Percentiles rank a stretch among this genome's conserved stretches.
phyloP scores from a whole-genome alignment of 345 rosid genomes.

The Aquilaria yunnanensis region DNA sequence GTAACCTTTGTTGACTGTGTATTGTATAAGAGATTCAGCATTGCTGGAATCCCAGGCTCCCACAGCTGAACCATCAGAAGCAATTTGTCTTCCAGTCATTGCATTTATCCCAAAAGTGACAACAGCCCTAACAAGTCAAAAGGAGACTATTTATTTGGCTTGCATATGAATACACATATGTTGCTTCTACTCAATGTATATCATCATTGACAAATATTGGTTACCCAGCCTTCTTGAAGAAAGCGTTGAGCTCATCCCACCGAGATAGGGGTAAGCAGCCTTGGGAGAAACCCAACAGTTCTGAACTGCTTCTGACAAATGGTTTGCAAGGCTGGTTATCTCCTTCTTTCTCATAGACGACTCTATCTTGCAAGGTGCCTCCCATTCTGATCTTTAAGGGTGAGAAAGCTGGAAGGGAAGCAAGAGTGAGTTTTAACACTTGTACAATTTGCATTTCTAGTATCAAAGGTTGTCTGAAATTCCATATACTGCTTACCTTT shows the following conservation, averaged over 20 bases:
- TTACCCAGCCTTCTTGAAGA: conserved; percentile 56
- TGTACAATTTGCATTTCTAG: too few species aligned
- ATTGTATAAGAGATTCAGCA: conserved; percentile 49
- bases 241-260: conserved; percentile 61
- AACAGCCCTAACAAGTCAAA: conserved; percentile 30
- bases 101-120: conserved; percentile 63
- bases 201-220: neutral
- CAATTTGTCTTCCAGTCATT: conserved; percentile 33
- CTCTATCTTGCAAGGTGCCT: conserved; percentile 62
- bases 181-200: neutral
- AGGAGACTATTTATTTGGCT: neutral
- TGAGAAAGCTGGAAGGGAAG: conserved; percentile 38
- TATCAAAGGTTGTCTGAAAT: too few species aligned
- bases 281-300: conserved; percentile 47
- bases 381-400: conserved; percentile 68
- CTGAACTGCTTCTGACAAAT: conserved; percentile 29
- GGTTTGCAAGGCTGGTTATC: conserved; percentile 29
- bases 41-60: conserved; percentile 59
- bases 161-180: neutral
- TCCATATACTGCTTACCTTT: conserved; percentile 30
- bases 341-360: conserved; percentile 38
- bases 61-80: conserved; percentile 31
- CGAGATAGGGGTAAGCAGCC: conserved; percentile 62
- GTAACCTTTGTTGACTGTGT: conserved; percentile 43
- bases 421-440: too few species aligned